Conservation (phyloP, 768 basidiomycete species). For the Mycena metata region DNA sequence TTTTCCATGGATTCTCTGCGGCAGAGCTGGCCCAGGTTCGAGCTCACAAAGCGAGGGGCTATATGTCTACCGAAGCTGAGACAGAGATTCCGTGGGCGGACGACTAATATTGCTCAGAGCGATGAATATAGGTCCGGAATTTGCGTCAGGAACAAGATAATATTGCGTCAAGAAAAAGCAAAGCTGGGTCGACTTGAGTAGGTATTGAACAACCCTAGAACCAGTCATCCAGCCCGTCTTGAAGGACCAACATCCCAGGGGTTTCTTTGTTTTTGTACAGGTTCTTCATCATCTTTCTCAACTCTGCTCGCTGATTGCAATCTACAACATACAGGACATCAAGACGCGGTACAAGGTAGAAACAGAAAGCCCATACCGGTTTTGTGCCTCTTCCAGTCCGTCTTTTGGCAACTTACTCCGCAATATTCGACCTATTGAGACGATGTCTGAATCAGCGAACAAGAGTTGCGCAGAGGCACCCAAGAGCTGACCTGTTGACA, state of each 20-base stretch:
- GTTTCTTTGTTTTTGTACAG: conserved; percentile 9
- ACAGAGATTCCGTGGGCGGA: no score
- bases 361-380: conserved; percentile 20
- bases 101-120: no score
- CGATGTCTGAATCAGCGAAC: no score
- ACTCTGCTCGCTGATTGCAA: conserved; percentile 5
- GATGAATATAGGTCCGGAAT: no score
- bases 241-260: conserved; percentile 10
- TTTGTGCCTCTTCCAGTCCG: conserved; percentile 48
- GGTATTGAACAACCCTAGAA: no score
- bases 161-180: no score
- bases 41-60: no score
- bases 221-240: conserved; percentile 11
- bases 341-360: conserved; percentile 1
- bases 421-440: conserved; percentile 49
- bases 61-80: no score
- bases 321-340: conserved; percentile 15
- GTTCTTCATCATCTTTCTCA: conserved; percentile 12
- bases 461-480: conserved; percentile 2
- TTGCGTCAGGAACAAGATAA: no score
- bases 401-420: conserved; percentile 47
- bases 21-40: no score
- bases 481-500: conserved; percentile 16
- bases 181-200: no score
- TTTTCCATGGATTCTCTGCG: no score